Evolutionary conservation across 352 stramenopile species (phyloP), one percentile per base, ranked within the genome.

Genomic region (Sclerospora graminicola): DNA sequence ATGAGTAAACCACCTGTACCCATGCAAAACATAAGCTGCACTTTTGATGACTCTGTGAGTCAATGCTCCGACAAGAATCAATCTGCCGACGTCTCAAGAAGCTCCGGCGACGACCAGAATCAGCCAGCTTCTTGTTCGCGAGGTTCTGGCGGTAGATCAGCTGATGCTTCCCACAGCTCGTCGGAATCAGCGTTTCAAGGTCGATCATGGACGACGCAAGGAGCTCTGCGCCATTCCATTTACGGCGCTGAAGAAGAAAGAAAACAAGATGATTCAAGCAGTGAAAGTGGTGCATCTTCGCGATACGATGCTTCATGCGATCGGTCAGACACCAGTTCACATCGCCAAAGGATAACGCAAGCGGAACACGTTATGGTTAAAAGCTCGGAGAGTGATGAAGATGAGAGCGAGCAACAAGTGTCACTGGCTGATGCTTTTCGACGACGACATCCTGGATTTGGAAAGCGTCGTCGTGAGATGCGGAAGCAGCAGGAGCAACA

Each of bases 371-470:
- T n/a, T n/a, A n/a, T n/a, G n/a, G n/a, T n/a, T n/a, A n/a, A n/a
- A n/a, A n/a, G n/a, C n/a, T n/a, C n/a, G n/a, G n/a, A n/a, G n/a
- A n/a, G n/a, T n/a, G 32, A 44, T 10, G 36, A 50, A 4, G 42
- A 16, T 19, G 10, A 35, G 14, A 36, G 35, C 10, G 45, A 56
- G 9, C 19, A 51, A 6, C 37, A 48, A 13, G 28, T 58, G 18
- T 80, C 72, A 10, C 45, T 89, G 5, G 71, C 77, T 3, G 77
- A 85, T 23, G 71, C 73, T 23, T 85, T 85, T 43, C 60, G 61
- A 18, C 48, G 47, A 23, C 73, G 67, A 2, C 73, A 86, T 44
- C 71, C 77, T n/a, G 37, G 56, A 8, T 86, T 85, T 35, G 54
- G 59, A n/a, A 45, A 47, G 33, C 53, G 46, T 27, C 49, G 58